Percentiles rank a stretch among this genome's conserved stretches.
Conservation (phyloP, 2,329 filamentous ascomycete genomes). For the Aspergillus sp. region DNA sequence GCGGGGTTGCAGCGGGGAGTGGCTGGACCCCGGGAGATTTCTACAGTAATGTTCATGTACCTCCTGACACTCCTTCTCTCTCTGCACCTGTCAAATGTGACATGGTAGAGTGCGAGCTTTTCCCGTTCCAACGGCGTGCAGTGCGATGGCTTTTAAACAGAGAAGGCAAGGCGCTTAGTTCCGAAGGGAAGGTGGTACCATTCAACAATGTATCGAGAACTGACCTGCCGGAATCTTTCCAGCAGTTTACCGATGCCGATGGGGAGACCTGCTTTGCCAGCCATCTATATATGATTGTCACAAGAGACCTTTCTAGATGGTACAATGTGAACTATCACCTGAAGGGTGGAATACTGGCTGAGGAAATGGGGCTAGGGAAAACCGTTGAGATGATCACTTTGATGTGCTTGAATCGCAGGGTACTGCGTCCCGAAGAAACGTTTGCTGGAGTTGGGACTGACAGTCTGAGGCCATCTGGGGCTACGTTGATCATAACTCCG, state of each 20-base stretch:
- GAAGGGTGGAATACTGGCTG: slow-evolving; percentile 49
- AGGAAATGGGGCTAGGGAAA: slow-evolving; percentile 54
- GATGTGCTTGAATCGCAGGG: slow-evolving; percentile 42
- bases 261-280: slow-evolving; percentile 43
- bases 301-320: slow-evolving; percentile 37
- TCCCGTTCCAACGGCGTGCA: slow-evolving; percentile 50
- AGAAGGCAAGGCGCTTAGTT: slow-evolving; percentile 40
- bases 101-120: slow-evolving; percentile 40
- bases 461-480: slow-evolving; percentile 44
- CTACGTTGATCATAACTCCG: slow-evolving; percentile 65
- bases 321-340: slow-evolving; percentile 29
- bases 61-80: slow-evolving; percentile 30
- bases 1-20: background rate
- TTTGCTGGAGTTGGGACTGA: slow-evolving; percentile 20
- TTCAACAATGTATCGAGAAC: slow-evolving; percentile 7
- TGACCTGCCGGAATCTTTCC: slow-evolving; percentile 41
- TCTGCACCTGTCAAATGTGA: slow-evolving; percentile 38
- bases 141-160: slow-evolving; percentile 48
- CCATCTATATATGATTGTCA: slow-evolving; percentile 41
- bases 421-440: slow-evolving; percentile 13
- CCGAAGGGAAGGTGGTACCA: slow-evolving; percentile 31
- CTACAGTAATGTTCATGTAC: slow-evolving; percentile 50
- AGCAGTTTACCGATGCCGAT: slow-evolving; percentile 35
- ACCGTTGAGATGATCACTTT: slow-evolving; percentile 51
- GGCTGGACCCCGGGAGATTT: slow-evolving; percentile 44